These are phyloP conservation scores for Falciphora oryzae DNA, from an alignment of 2,329 filamentous ascomycete genomes.

Conservation along the genomic window DNA sequence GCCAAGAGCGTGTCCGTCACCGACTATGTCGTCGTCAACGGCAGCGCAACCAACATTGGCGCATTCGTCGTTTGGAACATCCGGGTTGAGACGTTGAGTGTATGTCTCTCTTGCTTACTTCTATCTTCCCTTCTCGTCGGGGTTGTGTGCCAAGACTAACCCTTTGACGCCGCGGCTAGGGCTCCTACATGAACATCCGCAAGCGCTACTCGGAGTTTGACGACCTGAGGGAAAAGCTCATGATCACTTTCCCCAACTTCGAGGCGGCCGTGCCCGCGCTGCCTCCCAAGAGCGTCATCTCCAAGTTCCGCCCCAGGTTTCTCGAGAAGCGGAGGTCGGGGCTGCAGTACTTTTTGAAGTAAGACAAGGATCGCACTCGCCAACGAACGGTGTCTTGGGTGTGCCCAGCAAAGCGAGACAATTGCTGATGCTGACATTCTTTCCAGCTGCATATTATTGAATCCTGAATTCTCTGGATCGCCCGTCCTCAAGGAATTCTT, in stretches of 20 bases:
- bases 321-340: constrained; percentile 78
- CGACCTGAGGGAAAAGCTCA: constrained; percentile 66
- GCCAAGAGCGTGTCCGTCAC: constrained; percentile 56
- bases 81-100: constrained; percentile 76
- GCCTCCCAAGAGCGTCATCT: constrained; percentile 86
- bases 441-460: constrained; percentile 76
- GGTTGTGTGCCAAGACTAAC: not conserved
- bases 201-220: constrained; percentile 93
- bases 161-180: constrained; percentile 30
- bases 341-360: constrained; percentile 92
- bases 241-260: constrained; percentile 77
- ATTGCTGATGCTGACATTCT: constrained; percentile 2
- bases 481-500: constrained; percentile 88
- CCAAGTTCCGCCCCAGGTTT: constrained; percentile 78
- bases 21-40: constrained; percentile 52
- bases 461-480: constrained; percentile 90
- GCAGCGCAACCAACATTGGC: constrained; percentile 57
- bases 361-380: constrained; percentile 28
- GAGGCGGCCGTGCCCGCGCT: constrained; percentile 80
- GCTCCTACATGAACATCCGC: constrained; percentile 55
- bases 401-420: constrained; percentile 61
- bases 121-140: not conserved
- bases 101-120: constrained; percentile 35
- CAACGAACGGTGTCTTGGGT: constrained; percentile 4
- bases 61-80: constrained; percentile 96